Base-by-base conservation (phyloP, 148 eudicot genomes). In the Simmondsia chinensis region DNA sequence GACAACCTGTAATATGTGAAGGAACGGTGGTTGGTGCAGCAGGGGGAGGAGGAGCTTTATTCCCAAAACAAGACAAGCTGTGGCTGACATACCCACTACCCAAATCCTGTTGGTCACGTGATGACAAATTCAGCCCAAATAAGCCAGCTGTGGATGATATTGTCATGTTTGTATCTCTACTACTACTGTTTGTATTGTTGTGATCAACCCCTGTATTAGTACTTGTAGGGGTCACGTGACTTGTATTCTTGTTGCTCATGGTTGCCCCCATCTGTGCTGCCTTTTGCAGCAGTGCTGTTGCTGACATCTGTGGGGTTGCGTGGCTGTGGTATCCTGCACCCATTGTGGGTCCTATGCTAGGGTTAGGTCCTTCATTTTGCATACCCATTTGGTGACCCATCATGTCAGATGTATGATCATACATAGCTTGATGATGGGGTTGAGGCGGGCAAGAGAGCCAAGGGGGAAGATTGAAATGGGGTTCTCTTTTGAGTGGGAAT, bases 261-360 rank as follows among this genome's bases (percentile, higher is more conserved):
- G 68, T 73, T 32, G 96, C 74, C 11, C 96, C 93, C 69, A 87
- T 82, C 54, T 82, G 84, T 20, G 96, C 85, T 63, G 96, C 96
- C 59, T 76, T 80, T 52, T 87, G 96, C 28, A 87, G 71, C 84
- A 87, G 63, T 44, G 94, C 96, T 36, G 96, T 87, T 25, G 96
- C 96, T 33, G 94, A 87, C 68, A 76, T 64, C 68, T 86, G 81
- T 16, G 93, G 65, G 20, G 52, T 2, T 49, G 54, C 56, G 11
- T 63, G 63, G 46, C 43, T 64, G 51, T 28, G 53, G 70, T 34
- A 61, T 51, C 25, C 48, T 40, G 35, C 63, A 48, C 29, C 40
- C 1, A 46, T 43, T 35, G 64, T 56, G 57, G 68, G 68, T 8
- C 80, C 75, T 47, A 42, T 48, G 23, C 43, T 66, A 69, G 75